Conservation (phyloP, 192 early-diverging fungal genomes). For the Pilobolus umbonatus region DNA sequence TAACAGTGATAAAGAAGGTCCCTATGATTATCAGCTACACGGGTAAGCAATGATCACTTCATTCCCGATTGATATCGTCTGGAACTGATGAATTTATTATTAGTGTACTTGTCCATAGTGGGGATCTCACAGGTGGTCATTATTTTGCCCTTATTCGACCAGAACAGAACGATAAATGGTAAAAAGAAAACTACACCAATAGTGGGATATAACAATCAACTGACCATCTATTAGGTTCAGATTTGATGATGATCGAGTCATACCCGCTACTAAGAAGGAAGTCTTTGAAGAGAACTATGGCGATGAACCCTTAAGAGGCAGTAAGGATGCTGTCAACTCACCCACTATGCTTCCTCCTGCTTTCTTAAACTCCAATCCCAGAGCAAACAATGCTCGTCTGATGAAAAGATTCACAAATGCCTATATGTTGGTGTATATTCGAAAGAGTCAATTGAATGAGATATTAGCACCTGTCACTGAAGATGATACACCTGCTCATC, state of each 20-base stretch:
- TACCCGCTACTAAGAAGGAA: constrained; percentile 71
- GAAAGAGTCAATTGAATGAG: constrained; percentile 65
- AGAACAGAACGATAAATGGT: constrained; percentile 76
- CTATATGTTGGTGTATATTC: constrained; percentile 98
- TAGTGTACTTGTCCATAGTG: constrained; percentile 95
- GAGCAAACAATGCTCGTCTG: constrained; percentile 37
- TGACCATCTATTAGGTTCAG: constrained; percentile 45
- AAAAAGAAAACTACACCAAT: not conserved
- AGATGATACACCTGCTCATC: constrained; percentile 77
- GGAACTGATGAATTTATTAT: not conserved
- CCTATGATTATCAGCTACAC: constrained; percentile 81
- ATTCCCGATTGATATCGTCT: not conserved
- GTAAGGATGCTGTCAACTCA: constrained; percentile 15
- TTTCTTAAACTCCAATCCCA: not conserved
- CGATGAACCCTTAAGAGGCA: constrained; percentile 53
- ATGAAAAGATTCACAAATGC: constrained; percentile 91
- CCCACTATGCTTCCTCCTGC: constrained; percentile 26
- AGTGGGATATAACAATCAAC: not conserved
- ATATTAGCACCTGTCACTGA: constrained; percentile 62
- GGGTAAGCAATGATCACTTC: constrained; percentile 48
- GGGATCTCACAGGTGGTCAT: constrained; percentile 90
- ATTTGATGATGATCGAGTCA: constrained; percentile 96
- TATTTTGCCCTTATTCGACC: constrained; percentile 91
- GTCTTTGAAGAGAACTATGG: constrained; percentile 96
- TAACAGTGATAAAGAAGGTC: constrained; percentile 48